A percentile compares a stretch with the other conserved stretches of the same genome.
phyloP scores from a whole-genome alignment of 1,284 basidiomycete species.

The Tilletiopsis washingtonensis region DNA sequence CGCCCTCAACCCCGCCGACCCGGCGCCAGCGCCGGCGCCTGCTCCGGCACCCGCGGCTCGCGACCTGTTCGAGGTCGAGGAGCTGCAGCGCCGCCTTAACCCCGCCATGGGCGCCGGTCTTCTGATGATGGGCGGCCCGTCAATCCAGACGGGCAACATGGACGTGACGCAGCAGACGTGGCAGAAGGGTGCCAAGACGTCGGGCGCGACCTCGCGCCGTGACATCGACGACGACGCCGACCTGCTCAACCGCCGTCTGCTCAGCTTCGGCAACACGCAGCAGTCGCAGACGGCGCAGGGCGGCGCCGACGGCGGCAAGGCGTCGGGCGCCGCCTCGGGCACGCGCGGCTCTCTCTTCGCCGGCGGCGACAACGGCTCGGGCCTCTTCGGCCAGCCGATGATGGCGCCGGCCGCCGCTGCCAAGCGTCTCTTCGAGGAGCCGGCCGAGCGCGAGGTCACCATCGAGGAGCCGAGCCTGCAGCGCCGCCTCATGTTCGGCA shows the following conservation, averaged over 20 bases:
- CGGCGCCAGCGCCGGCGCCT: too few relatives aligned
- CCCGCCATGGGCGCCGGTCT: not conserved
- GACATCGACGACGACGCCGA: not conserved
- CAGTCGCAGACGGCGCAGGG: not conserved
- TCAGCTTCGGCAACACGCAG: not conserved
- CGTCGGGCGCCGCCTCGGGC: not conserved
- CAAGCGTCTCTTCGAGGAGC: not conserved
- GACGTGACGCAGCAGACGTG: not conserved
- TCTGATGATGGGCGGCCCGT: too few relatives aligned
- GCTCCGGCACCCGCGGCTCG: too few relatives aligned
- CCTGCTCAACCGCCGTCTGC: not conserved
- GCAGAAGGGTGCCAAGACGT: not conserved
- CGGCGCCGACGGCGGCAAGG: too few relatives aligned
- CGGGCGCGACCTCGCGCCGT: not conserved
- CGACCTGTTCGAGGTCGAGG: not conserved
- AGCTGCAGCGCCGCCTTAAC: not conserved
- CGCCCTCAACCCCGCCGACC: not conserved
- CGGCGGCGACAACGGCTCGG: not conserved
- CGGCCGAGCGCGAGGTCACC: too few relatives aligned
- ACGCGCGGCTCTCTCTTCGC: not conserved
- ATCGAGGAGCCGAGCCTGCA: too few relatives aligned
- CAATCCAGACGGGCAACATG: too few relatives aligned
- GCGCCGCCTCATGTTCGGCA: too few relatives aligned
- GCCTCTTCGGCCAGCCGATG: not conserved
- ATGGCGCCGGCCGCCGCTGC: not conserved